Conservation (phyloP, 1,284 basidiomycete genomes). For the Rhizoctonia solani region DNA sequence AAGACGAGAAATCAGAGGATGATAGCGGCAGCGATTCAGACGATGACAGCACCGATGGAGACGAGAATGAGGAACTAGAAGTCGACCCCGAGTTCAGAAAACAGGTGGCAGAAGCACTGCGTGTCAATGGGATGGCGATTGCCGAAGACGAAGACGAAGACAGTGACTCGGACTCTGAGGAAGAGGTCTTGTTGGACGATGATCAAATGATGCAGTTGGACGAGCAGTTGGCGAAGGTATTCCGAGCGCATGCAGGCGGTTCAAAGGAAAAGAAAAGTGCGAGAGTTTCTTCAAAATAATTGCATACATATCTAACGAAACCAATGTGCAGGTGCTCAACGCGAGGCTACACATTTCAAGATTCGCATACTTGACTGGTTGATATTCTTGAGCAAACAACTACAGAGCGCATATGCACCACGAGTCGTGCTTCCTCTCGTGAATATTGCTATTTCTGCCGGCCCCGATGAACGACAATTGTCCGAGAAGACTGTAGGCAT, state of each 20-base stretch:
- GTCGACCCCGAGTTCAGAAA: conserved; percentile 74
- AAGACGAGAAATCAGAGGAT: conserved; percentile 52
- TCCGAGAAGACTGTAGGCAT: conserved; percentile 83
- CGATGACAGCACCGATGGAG: conserved; percentile 45
- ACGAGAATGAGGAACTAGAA: conserved; percentile 54
- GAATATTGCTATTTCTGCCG: conserved; percentile 66
- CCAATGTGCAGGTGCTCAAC: conserved; percentile 56
- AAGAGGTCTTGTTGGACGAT: conserved; percentile 86
- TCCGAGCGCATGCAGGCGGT: conserved; percentile 67
- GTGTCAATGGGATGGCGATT: conserved; percentile 69
- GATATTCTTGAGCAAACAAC: conserved; percentile 83
- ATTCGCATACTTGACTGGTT: conserved; percentile 90
- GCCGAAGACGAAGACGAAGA: conserved; percentile 49
- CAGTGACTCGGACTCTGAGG: conserved; percentile 48
- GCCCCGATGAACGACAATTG: conserved; percentile 80
- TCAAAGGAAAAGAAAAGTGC: conserved; percentile 67
- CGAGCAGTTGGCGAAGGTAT: conserved; percentile 88
- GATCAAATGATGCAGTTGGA: conserved; percentile 98
- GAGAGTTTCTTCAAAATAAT: conserved; percentile 36
- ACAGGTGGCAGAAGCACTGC: conserved; percentile 78
- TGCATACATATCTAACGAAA: conserved; percentile 36
- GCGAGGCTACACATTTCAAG: conserved; percentile 92
- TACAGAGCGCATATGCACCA: conserved; percentile 66
- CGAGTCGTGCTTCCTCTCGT: conserved; percentile 77
- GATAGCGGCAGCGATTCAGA: conserved; percentile 49